Evolutionary conservation across 495 filamentous ascomycete species (phyloP).

Genomic region (Lasiosphaeriaceae sp.): DNA sequence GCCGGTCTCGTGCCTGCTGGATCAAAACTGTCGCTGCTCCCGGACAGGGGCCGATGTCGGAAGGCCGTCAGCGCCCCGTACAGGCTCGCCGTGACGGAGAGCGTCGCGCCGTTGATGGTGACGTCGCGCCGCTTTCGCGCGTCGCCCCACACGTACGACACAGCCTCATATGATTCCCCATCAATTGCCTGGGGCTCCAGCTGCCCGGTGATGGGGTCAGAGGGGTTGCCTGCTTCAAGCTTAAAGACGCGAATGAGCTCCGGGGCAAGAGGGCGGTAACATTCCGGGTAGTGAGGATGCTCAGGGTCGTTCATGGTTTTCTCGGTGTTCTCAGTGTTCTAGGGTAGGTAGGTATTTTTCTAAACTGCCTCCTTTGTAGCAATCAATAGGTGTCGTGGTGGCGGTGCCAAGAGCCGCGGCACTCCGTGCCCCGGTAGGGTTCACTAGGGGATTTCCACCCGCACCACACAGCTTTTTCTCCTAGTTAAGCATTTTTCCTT

Average conservation of each 20-base stretch:
- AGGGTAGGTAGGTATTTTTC: too few relatives aligned
- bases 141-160: constrained; percentile 36
- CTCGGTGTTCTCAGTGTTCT: too few relatives aligned
- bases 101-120: constrained; percentile 14
- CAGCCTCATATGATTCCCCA: constrained; percentile 24
- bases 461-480: too few relatives aligned
- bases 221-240: constrained; percentile 11
- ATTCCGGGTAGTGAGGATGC: constrained; percentile 1
- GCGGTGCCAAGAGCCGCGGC: too few relatives aligned
- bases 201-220: constrained; percentile 9
- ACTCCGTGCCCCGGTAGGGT: too few relatives aligned
- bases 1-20: not conserved
- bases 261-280: constrained; percentile 8
- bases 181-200: constrained; percentile 14
- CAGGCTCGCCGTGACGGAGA: constrained; percentile 21
- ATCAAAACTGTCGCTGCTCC: not conserved
- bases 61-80: constrained; percentile 14
- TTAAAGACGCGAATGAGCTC: constrained; percentile 14
- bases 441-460: too few relatives aligned
- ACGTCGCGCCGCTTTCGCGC: constrained; percentile 4
- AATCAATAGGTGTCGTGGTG: too few relatives aligned
- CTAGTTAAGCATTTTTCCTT: too few relatives aligned
- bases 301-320: not conserved
- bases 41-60: constrained; percentile 3
- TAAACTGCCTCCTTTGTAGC: too few relatives aligned